Conservation (phyloP, 202 grass and related monocot genomes). For the Hordeum pubiflorum region DNA sequence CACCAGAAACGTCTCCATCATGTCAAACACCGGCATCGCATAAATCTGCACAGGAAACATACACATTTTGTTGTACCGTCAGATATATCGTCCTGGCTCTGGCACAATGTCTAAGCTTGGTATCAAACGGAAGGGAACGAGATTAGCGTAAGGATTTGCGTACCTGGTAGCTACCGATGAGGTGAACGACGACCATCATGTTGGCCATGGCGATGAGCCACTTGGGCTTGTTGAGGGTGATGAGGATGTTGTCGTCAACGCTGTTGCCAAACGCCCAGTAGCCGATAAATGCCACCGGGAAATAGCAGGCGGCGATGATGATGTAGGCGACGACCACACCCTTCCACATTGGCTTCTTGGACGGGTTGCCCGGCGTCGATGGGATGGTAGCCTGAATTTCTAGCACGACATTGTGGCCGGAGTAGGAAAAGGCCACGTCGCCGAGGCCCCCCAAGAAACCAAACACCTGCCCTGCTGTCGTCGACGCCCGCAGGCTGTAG, state of each 20-base stretch:
- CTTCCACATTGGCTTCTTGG: slow-evolving; percentile 93
- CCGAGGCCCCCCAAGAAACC: slow-evolving; percentile 68
- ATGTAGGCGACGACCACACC: slow-evolving; percentile 74
- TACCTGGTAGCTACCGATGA: slow-evolving; percentile 87
- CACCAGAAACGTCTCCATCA: slow-evolving; percentile 77
- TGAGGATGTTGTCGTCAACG: slow-evolving; percentile 56
- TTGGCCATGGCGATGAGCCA: slow-evolving; percentile 86
- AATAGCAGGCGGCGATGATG: slow-evolving; percentile 68
- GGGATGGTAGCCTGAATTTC: slow-evolving; percentile 93
- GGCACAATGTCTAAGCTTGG: not conserved
- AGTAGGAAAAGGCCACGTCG: slow-evolving; percentile 66
- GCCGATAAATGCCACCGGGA: slow-evolving; percentile 70
- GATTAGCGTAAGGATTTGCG: not conserved
- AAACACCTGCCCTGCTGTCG: slow-evolving; percentile 47
- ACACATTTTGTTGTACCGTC: not conserved
- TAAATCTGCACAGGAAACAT: slow-evolving; percentile 38
- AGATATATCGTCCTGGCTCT: not conserved
- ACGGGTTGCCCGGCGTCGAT: slow-evolving; percentile 63
- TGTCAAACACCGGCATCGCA: slow-evolving; percentile 77
- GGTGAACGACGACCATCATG: slow-evolving; percentile 88
- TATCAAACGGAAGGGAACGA: not conserved
- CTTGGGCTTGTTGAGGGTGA: slow-evolving; percentile 45
- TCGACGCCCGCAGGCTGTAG: slow-evolving; percentile 35
- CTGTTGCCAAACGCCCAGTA: slow-evolving; percentile 58
- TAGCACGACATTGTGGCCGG: slow-evolving; percentile 75